These are phyloP conservation scores for Neoboletus magnificus DNA, from an alignment of 768 basidiomycete genomes.

Conservation along the genomic window DNA sequence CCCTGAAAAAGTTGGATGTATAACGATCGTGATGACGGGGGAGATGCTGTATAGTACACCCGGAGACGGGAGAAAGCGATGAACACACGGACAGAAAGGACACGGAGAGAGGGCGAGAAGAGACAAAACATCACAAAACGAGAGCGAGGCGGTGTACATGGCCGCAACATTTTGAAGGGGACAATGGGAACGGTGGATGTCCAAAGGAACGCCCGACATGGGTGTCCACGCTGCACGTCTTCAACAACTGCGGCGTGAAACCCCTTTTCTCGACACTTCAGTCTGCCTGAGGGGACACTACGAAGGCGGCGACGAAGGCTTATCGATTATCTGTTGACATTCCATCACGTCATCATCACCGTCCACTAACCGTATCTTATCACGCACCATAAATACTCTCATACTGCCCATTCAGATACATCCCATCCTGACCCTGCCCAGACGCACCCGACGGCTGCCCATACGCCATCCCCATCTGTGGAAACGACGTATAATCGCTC, in stretches of 20 bases:
- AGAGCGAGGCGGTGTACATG: neutral
- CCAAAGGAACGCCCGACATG: neutral
- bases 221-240: neutral
- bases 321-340: conserved; percentile 5
- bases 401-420: conserved; percentile 27
- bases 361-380: neutral
- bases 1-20: neutral
- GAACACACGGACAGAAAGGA: neutral
- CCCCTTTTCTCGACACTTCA: neutral
- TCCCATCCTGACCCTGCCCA: conserved; percentile 17
- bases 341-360: neutral
- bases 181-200: neutral
- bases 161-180: neutral
- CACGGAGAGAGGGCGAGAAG: too few relatives aligned
- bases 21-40: neutral
- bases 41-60: conserved; percentile 1
- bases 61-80: neutral
- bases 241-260: neutral
- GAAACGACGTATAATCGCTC: conserved; percentile 53
- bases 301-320: conserved; percentile 4
- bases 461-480: conserved; percentile 46
- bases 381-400: conserved; percentile 29
- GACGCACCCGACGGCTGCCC: conserved; percentile 9
- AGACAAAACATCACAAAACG: neutral
- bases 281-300: neutral